Base-by-base conservation (phyloP, 2,329 filamentous ascomycete genomes). In the Akanthomyces dipterigenus region DNA sequence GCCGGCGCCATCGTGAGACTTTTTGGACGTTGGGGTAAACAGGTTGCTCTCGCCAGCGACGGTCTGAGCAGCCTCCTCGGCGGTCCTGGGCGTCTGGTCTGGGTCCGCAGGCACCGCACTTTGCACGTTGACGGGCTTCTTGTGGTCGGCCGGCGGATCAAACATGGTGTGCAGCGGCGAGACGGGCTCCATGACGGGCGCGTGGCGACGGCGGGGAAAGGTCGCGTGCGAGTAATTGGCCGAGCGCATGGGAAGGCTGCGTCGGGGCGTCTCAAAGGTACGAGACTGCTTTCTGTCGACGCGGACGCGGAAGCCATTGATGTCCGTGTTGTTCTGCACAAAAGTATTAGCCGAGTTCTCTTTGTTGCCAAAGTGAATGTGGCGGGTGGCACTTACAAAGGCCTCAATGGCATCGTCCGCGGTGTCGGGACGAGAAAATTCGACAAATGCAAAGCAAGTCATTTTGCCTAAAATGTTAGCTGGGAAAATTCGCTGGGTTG, bases 231-330 rank as follows among this genome's bases (percentile, higher is more conserved):
- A 56, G 51, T 55, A 59, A 31, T 45, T 43, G 42, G 62, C 36
- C 28, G 55, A 53, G 11, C 60, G 53, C 11, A 45, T 43, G 20
- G 60, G 55, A 14, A 24, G 34, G 34, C 18, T 26, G 54, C 65
- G 64, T 18, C 65, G 65, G 26, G 66, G 65, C 28, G 63, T 65
- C 22, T 67, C 64, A 26, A 65, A 58, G 14, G 63, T 60, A 40
- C 67, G 67, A 14, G 69, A 65, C 36, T 69, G 66, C 66, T 77
- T 77, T 12, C 73, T 72, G 58, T 77, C 74, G 2, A 77, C 75
- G 3, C 75, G 71, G 38, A 79, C 66, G 26, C 67, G 62, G 53
- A 64, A 64, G 5, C 70, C 73, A 5, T 72, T 65, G 20, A 79
- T 54, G 0, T 65, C 58, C 5, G 65, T 68, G 8, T 71, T 71